Conservation (phyloP, 306 rosid genomes). For the Lathyrus oleraceus region DNA sequence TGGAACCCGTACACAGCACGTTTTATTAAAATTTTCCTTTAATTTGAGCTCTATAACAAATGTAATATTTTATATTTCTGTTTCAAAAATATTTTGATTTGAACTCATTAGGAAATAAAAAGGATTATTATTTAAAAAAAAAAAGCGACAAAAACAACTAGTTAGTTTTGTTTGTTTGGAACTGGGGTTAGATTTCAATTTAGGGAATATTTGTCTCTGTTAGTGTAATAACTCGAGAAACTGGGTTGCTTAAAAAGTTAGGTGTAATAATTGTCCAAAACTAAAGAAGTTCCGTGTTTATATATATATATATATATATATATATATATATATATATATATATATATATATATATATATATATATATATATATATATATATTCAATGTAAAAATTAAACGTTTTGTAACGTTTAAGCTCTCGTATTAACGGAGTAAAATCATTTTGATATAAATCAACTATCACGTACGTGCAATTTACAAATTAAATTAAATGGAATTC, state of each 20-base stretch:
- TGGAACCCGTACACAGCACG: no score
- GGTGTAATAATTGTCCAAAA: background rate
- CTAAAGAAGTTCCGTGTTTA: background rate
- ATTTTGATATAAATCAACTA: no score
- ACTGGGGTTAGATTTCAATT: background rate
- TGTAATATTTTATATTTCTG: background rate
- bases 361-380: no score
- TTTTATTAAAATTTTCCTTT: no score
- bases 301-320: no score
- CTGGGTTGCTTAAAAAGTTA: background rate
- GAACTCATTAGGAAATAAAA: background rate
- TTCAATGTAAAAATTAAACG: no score
- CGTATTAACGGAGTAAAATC: no score
- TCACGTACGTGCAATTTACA: no score
- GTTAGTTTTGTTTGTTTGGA: background rate
- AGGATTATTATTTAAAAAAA: background rate
- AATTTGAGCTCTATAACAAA: background rate
- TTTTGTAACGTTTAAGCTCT: no score
- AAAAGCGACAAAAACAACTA: background rate
- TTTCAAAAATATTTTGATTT: background rate
- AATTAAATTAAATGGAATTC: no score
- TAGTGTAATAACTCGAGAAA: background rate
- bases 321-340: no score
- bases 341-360: no score
- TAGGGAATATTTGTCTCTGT: slow-evolving; percentile 10